Conservation (phyloP, 2,329 filamentous ascomycete genomes). For the Xylariaceae sp. region DNA sequence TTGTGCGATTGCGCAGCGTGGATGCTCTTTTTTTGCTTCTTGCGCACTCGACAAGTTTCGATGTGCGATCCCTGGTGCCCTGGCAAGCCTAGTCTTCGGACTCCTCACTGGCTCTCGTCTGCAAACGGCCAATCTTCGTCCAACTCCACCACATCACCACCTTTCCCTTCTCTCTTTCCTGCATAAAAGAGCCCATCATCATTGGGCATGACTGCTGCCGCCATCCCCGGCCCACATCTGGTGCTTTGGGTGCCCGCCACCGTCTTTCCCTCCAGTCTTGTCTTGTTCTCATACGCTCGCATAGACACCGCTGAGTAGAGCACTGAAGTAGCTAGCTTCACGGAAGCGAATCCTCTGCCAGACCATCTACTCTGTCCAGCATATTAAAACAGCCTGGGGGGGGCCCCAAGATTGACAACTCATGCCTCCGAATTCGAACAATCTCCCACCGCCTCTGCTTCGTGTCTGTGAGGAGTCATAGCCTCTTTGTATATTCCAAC, state of each 20-base stretch:
- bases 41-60: conserved; percentile 10
- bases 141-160: conserved; percentile 29
- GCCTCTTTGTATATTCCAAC: conserved; percentile 13
- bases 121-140: not conserved
- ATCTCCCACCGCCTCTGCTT: conserved; percentile 28
- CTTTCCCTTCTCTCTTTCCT: conserved; percentile 25
- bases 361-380: conserved; percentile 16
- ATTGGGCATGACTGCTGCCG: conserved; percentile 36
- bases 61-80: conserved; percentile 10
- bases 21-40: not conserved
- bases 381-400: conserved; percentile 22
- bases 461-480: conserved; percentile 23
- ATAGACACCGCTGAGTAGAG: conserved; percentile 18
- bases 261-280: conserved; percentile 8
- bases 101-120: too few species aligned
- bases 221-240: conserved; percentile 28
- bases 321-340: conserved; percentile 23
- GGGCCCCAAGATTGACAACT: conserved; percentile 24
- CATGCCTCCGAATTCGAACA: conserved; percentile 23
- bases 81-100: too few species aligned
- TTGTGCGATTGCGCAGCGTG: too few species aligned
- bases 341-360: conserved; percentile 24
- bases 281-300: conserved; percentile 22
- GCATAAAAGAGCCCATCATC: conserved; percentile 26
- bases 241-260: conserved; percentile 6